phyloP scores from a whole-genome alignment of 1,139 yeast species.

The Debaryomyces robertsiae region DNA sequence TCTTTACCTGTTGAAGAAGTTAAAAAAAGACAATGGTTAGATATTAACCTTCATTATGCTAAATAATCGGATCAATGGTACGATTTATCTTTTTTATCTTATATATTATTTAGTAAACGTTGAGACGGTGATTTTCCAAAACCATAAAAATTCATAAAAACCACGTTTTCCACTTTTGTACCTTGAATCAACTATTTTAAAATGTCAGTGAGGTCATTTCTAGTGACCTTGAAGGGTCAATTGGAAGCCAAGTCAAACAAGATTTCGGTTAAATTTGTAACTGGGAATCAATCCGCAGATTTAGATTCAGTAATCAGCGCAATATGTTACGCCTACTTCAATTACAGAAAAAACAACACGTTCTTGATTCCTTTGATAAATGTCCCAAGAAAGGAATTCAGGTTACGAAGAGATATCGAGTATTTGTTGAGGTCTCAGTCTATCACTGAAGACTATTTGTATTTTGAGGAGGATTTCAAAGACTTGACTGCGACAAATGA shows the following conservation, averaged over 20 bases:
- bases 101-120: neutral
- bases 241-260: slow-evolving; percentile 18
- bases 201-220: slow-evolving; percentile 29
- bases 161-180: neutral
- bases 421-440: slow-evolving; percentile 51
- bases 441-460: slow-evolving; percentile 52
- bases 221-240: slow-evolving; percentile 23
- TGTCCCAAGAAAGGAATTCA: slow-evolving; percentile 65
- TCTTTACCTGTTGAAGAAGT: slow-evolving; percentile 66
- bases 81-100: neutral
- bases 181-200: neutral
- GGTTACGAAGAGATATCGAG: slow-evolving; percentile 70
- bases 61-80: slow-evolving; percentile 42
- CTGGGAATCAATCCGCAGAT: slow-evolving; percentile 87
- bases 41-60: slow-evolving; percentile 79
- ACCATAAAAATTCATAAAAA: neutral
- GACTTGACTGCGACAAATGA: slow-evolving; percentile 19
- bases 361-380: slow-evolving; percentile 67
- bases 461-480: slow-evolving; percentile 66
- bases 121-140: neutral
- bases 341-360: slow-evolving; percentile 27
- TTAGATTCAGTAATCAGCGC: slow-evolving; percentile 85
- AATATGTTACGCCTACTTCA: slow-evolving; percentile 66
- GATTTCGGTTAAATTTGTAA: slow-evolving; percentile 49
- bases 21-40: slow-evolving; percentile 75